These are phyloP conservation scores for Polychaeton citri DNA, from an alignment of 2,329 filamentous ascomycete species.

Conservation along the genomic window DNA sequence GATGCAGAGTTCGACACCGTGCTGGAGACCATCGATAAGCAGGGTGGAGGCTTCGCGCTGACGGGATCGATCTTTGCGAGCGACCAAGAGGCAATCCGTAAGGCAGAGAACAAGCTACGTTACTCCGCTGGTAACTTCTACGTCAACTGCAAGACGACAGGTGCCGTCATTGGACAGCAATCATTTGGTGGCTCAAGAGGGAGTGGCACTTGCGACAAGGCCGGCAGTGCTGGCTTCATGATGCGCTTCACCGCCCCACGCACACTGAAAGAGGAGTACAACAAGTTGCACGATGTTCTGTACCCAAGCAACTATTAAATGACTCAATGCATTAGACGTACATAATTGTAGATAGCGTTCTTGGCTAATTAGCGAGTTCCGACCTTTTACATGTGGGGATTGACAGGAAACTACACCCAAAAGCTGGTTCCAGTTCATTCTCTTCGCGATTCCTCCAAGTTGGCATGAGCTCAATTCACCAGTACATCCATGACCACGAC, in stretches of 20 bases:
- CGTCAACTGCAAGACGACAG: conserved; percentile 46
- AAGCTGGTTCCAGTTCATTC: too few relatives aligned
- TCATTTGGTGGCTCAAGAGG: conserved; percentile 41
- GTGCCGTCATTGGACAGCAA: conserved; percentile 43
- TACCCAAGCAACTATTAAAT: conserved; percentile 9
- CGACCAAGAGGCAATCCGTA: conserved; percentile 34
- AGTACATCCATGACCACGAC: too few relatives aligned
- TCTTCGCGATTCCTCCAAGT: too few relatives aligned
- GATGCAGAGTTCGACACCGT: conserved; percentile 28
- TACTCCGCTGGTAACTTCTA: conserved; percentile 47
- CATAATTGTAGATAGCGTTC: too few relatives aligned
- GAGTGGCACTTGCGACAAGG: conserved; percentile 45
- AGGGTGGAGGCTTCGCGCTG: conserved; percentile 32
- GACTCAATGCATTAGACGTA: too few relatives aligned
- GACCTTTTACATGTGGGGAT: too few relatives aligned
- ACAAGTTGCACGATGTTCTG: conserved; percentile 17
- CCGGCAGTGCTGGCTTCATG: conserved; percentile 38
- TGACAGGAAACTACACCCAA: too few relatives aligned
- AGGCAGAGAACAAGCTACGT: conserved; percentile 38
- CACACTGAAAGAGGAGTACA: conserved; percentile 40
- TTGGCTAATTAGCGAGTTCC: too few relatives aligned
- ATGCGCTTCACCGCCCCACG: conserved; percentile 39
- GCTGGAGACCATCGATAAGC: conserved; percentile 27
- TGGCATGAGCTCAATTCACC: too few relatives aligned
- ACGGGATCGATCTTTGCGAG: conserved; percentile 39